Percentiles rank a stretch among this genome's conserved stretches.
Evolutionary conservation across 208 protist species (phyloP).

Genomic region (Trypanosoma platydactyli): DNA sequence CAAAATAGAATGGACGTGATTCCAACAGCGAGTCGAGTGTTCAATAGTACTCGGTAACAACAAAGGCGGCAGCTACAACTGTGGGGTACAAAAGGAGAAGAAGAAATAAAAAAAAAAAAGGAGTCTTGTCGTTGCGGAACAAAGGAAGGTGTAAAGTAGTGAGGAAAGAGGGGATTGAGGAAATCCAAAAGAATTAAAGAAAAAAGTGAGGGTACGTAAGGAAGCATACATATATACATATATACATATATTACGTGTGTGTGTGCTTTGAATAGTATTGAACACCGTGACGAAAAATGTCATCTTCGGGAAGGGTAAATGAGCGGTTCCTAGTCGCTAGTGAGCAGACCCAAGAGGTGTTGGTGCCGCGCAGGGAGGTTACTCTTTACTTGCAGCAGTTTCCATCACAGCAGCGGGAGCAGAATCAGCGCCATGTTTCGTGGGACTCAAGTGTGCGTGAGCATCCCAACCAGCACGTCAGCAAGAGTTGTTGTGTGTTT

Average conservation of each 20-base stretch:
- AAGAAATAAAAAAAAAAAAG: too few relatives aligned
- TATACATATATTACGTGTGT: not conserved
- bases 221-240: constrained; percentile 3
- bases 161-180: not conserved
- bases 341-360: constrained; percentile 9
- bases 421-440: constrained; percentile 34
- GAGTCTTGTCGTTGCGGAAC: too few relatives aligned
- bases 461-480: constrained; percentile 66
- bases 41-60: not conserved
- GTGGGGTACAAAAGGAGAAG: not conserved
- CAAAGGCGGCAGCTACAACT: not conserved
- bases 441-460: constrained; percentile 60
- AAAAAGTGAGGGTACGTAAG: not conserved
- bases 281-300: too few relatives aligned
- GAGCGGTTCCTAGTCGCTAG: not conserved
- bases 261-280: not conserved
- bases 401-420: constrained; percentile 1
- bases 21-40: too few relatives aligned
- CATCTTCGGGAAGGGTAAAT: too few relatives aligned
- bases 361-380: constrained; percentile 27
- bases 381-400: constrained; percentile 31
- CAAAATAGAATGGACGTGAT: too few relatives aligned
- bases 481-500: constrained; percentile 88
- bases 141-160: too few relatives aligned
- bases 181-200: not conserved